These are phyloP conservation scores for Aphanomyces invadans DNA, from an alignment of 352 stramenopile species.

Conservation along the genomic window DNA sequence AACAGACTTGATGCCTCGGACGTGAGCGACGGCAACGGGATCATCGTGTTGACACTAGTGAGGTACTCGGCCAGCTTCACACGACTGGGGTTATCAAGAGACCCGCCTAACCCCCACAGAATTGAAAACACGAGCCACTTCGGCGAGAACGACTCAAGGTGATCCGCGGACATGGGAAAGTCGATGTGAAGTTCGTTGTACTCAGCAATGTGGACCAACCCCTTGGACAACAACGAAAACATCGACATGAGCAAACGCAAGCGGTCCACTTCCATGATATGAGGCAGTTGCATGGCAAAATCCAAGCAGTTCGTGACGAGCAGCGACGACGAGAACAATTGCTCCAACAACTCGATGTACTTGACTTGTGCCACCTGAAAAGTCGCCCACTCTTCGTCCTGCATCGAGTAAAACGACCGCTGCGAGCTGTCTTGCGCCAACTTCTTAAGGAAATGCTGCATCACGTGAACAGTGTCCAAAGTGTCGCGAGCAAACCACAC, in stretches of 20 bases:
- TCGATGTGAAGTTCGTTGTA: slow-evolving; percentile 99
- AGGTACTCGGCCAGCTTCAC: slow-evolving; percentile 89
- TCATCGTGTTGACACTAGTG: slow-evolving; percentile 79
- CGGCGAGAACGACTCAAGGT: slow-evolving; percentile 93
- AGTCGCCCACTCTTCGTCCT: slow-evolving; percentile 53
- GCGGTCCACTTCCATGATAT: slow-evolving; percentile 96
- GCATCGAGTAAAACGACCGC: slow-evolving; percentile 54
- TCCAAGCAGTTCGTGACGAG: slow-evolving; percentile 91
- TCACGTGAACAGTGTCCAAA: slow-evolving; percentile 89
- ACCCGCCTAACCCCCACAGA: slow-evolving; percentile 98
- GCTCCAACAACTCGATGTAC: slow-evolving; percentile 38
- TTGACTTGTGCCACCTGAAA: slow-evolving; percentile 45
- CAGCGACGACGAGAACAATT: slow-evolving; percentile 31
- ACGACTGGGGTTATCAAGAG: slow-evolving; percentile 89
- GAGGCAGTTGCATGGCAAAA: slow-evolving; percentile 81
- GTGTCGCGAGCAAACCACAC: slow-evolving; percentile 98
- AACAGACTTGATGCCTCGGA: slow-evolving; percentile 78
- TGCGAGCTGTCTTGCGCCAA: slow-evolving; percentile 60
- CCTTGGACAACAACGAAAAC: slow-evolving; percentile 92
- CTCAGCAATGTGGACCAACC: slow-evolving; percentile 91
- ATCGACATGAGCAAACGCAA: slow-evolving; percentile 94
- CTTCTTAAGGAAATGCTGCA: slow-evolving; percentile 74
- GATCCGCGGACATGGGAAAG: slow-evolving; percentile 95
- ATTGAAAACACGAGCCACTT: slow-evolving; percentile 98
- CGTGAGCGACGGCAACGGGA: slow-evolving; percentile 72